Conservation (phyloP, 2,329 filamentous ascomycete species). For the Ophiostoma tasmaniense region DNA sequence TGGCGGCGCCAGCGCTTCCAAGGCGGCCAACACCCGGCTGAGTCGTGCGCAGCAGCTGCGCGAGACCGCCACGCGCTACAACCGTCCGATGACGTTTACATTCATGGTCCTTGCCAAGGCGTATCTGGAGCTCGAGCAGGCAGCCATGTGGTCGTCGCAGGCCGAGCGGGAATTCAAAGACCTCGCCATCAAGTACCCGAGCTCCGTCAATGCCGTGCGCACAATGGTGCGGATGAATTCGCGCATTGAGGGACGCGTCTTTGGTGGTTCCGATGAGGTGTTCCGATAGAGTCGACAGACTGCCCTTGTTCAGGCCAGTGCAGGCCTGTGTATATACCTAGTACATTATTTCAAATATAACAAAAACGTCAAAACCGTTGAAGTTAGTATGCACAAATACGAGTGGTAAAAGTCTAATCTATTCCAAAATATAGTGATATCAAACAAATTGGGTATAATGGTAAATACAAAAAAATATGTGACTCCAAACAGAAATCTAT, state of each 20-base stretch:
- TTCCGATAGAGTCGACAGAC: no score
- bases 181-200: conserved; percentile 34
- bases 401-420: background rate
- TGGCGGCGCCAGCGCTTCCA: background rate
- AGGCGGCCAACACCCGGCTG: conserved; percentile 5
- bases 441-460: background rate
- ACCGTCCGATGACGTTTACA: conserved; percentile 37
- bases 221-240: conserved; percentile 21
- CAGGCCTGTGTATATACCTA: background rate
- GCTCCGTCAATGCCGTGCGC: conserved; percentile 34
- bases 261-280: conserved; percentile 14
- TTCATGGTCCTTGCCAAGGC: conserved; percentile 41
- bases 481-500: background rate
- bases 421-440: background rate
- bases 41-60: conserved; percentile 28
- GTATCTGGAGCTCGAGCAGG: conserved; percentile 41
- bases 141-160: conserved; percentile 40
- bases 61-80: conserved; percentile 29
- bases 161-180: conserved; percentile 33
- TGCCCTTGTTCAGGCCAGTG: background rate
- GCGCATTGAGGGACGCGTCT: conserved; percentile 23
- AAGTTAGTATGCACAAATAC: no score
- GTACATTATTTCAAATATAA: background rate
- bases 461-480: background rate
- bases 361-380: background rate